Evolutionary conservation across 208 protist species (phyloP).

Genomic region (Acanthamoeba castellanii): DNA sequence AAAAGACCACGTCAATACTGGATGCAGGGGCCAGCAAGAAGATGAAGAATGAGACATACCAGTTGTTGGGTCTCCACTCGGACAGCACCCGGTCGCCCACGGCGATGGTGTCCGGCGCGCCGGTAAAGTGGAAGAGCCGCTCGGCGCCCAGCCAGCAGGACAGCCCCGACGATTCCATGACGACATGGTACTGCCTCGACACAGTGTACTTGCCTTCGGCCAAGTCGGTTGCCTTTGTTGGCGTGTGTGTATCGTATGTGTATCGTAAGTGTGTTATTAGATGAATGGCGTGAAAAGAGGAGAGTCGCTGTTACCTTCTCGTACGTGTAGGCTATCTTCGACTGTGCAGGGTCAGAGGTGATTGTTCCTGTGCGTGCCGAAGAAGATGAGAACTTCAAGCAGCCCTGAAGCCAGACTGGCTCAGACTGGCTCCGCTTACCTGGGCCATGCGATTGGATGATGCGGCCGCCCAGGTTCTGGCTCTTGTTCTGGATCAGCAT

Average conservation of each 20-base stretch:
- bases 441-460: background rate
- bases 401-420: background rate
- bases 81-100: constrained; percentile 1
- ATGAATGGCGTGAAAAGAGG: background rate
- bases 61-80: background rate
- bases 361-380: background rate
- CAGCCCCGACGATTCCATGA: background rate
- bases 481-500: constrained; percentile 1
- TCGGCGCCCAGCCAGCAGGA: background rate
- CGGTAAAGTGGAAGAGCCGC: background rate
- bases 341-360: background rate
- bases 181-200: background rate
- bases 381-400: background rate
- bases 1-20: background rate
- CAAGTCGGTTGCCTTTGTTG: background rate
- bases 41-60: background rate
- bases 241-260: background rate
- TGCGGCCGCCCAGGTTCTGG: background rate
- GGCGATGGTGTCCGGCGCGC: background rate
- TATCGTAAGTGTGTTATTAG: background rate
- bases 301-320: background rate
- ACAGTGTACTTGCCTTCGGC: background rate
- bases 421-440: background rate
- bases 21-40: background rate
- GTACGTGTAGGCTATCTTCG: background rate